Percentiles rank a stretch among this genome's conserved stretches.
Evolutionary conservation across 1,139 yeast genomes (phyloP).

Genomic region (Candida buenavistaensis): DNA sequence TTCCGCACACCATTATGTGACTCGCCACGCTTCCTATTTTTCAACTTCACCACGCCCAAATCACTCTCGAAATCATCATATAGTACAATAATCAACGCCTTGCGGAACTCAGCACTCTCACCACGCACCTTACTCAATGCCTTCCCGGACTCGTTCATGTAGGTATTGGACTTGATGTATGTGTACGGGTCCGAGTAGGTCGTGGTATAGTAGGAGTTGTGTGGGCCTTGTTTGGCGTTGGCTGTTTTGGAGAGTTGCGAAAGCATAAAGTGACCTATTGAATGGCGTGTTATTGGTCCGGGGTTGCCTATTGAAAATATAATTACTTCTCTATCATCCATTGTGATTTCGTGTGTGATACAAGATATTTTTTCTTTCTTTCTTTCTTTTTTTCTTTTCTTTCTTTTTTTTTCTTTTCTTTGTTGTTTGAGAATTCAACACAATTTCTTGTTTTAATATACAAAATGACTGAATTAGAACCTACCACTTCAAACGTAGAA

Average conservation of each 20-base stretch:
- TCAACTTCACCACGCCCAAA: constrained; percentile 30
- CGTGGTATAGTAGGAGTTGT: no score
- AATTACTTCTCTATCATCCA: constrained; percentile 12
- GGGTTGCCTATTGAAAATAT: constrained; percentile 47
- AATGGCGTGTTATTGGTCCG: constrained; percentile 40
- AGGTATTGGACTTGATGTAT: constrained; percentile 37
- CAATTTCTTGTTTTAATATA: no score
- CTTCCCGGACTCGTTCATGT: constrained; percentile 43
- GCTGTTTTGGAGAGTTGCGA: constrained; percentile 26
- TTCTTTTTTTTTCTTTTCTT: no score
- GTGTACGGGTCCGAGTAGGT: no score
- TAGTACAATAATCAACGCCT: constrained; percentile 31
- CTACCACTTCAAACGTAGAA: no score
- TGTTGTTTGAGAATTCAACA: no score
- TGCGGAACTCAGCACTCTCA: constrained; percentile 8
- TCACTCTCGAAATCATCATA: constrained; percentile 43
- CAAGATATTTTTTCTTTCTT: no score
- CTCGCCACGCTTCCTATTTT: constrained; percentile 23
- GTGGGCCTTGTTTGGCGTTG: no score
- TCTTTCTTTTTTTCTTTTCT: no score
- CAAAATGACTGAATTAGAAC: no score
- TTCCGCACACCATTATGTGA: constrained; percentile 43
- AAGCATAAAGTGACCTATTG: constrained; percentile 41
- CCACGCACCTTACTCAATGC: constrained; percentile 25
- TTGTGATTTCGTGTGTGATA: no score